Conservation (phyloP, 179 eudicot species). For the Silene coronaria region DNA sequence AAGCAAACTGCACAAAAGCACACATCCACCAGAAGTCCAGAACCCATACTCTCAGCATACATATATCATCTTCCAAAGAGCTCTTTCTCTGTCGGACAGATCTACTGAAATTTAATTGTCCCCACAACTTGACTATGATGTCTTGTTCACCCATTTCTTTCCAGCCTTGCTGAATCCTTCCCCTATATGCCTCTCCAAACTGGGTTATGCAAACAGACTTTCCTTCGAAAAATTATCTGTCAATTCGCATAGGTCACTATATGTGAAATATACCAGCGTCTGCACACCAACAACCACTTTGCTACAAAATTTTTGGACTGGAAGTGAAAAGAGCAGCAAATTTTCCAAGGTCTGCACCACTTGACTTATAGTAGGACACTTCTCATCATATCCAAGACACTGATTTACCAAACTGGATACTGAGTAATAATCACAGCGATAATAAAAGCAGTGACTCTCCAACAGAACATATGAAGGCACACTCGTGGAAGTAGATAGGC, state of each 20-base stretch:
- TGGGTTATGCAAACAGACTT: conserved; percentile 9
- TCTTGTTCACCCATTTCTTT: neutral
- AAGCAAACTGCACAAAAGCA: neutral
- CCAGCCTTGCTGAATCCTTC: conserved; percentile 14
- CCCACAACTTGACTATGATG: conserved; percentile 14
- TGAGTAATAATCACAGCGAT: neutral
- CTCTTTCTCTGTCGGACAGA: neutral
- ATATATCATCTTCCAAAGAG: neutral
- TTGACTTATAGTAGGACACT: neutral
- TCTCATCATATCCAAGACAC: conserved; percentile 5
- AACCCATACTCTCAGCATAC: conserved; percentile 10
- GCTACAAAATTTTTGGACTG: neutral
- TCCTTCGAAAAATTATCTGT: neutral
- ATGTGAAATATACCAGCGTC: conserved; percentile 1
- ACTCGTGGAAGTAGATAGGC: neutral
- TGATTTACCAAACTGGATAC: neutral
- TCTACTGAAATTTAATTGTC: neutral
- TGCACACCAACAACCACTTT: conserved; percentile 1
- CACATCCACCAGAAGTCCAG: neutral
- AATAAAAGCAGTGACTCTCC: neutral
- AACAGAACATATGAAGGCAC: neutral
- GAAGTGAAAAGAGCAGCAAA: conserved; percentile 9
- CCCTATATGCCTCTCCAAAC: conserved; percentile 15
- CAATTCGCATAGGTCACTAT: neutral
- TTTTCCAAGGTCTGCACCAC: neutral